Base-by-base conservation (phyloP, 2,329 filamentous ascomycete species). In the Helotiales sp. region DNA sequence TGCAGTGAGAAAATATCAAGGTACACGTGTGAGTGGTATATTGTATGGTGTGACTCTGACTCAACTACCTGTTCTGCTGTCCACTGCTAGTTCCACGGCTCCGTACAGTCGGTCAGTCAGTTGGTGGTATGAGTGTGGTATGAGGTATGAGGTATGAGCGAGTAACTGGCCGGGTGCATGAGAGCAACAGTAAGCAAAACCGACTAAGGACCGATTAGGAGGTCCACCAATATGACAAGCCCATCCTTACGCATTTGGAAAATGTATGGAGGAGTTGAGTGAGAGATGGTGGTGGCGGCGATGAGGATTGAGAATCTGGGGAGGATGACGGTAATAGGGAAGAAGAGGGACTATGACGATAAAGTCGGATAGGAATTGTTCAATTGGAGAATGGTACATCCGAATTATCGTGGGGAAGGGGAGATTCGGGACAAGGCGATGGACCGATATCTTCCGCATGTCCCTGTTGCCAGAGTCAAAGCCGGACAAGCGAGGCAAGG, bases 1-100 rank as follows among this genome's bases (percentile, higher is more conserved):
- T 64, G 62, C 61, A 65, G 63, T 63, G 67, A 65, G 63, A 68
- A 71, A 69, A 70, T 67, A 62, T 69, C 28, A 61, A 67, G 45
- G 58, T 68, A 70, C 73, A 74, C 73, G 73, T 74, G 72, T 73
- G 55, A 52, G 45, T 3, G 50, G 40, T 54, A 54, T 37, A 57
- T 69, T 65, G 70, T 45, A 45, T 45, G 40, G n/a, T 45, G 40
- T 45, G 40, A 45, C 40, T 37, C 54, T 50, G 47, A 47, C 6
- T 47, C 17, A 22, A 47, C 10, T 47, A 20, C 17, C 40, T n/a
- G 40, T 45, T 13, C n/a, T n/a, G n/a, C n/a, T n/a, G n/a, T n/a
- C n/a, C n/a, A n/a, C n/a, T n/a, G n/a, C n/a, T n/a, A n/a, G n/a
- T n/a, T n/a, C n/a, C n/a, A n/a, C n/a, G n/a, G n/a, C n/a, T n/a